Evolutionary conservation across 2,329 filamentous ascomycete species (phyloP), one percentile per base, ranked within the genome.

Genomic region (Aspergillus clavatus): DNA sequence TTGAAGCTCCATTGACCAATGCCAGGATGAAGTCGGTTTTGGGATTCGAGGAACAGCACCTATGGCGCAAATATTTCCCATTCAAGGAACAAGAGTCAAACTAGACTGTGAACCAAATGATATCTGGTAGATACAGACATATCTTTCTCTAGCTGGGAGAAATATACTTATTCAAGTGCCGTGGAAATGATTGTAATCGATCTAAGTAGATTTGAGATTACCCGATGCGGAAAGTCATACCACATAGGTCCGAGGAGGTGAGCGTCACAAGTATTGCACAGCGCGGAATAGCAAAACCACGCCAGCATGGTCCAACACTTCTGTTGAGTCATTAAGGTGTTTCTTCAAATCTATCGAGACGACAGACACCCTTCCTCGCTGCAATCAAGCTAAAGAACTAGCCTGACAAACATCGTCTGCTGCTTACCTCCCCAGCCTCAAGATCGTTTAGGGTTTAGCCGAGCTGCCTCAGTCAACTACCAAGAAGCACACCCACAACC

Each of bases 1-100:
- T 66, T 53, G 81, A 84, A 61, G 80, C 79, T 2, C 81, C 80
- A 21, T 61, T 84, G 54, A 78, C 73, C 40, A 84, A 84, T 56
- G 63, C 68, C 54, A 84, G 83, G 70, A 79, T 81, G 31, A 72
- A 69, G 40, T 74, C 79, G 36, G 66, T 83, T 41, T 54, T 84
- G 44, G 79, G 79, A 0, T 84, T 81, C 57, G 69, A 72, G 54
- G 79, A 84, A 53, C 69, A 76, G 40, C 78, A 82, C 60, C 50
- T 46, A 7, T 62, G 59, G 60, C 45, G 29, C 29, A 33, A 33
- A 3, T 33, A 33, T 33, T 33, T 33, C 5, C 29, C 29, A 8
- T 33, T 33, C 14, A 33, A 33, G 2, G 6, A n/a, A 16, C 7
- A 33, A 16, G 2, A 33, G 12, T 33, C n/a, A 18, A 18, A 33